Base-by-base conservation (phyloP, 345 rosid genomes). In the Brassica carinata region DNA sequence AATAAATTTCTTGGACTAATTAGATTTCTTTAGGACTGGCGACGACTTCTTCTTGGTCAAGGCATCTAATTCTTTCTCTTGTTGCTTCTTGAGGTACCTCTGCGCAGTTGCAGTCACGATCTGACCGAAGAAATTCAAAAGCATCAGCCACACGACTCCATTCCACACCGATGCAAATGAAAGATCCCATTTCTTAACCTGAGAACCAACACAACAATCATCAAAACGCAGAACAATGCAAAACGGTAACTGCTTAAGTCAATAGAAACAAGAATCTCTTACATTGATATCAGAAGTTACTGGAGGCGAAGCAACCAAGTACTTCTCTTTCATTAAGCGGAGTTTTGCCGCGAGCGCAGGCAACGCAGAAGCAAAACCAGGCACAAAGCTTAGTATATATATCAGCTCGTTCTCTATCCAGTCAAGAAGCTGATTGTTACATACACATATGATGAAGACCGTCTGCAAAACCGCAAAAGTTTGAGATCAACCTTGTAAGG, bases 111-210 rank as follows among this genome's bases (percentile, higher is more conserved):
- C 84, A 43, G 86, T 93, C 84, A 96, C 89, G 30, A 92, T 90
- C 89, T 87, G 94, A 31, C 87, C 72, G 79, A 89, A 90, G 90
- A 93, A 96, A 85, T 92, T 93, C 72, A 96, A 36, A 68, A 96
- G 97, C 97, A 96, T 91, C 68, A 96, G 96, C 98, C 97, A 96
- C 27, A 96, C 98, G 4, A 92, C 65, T 4, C 96, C 87, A 79
- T 90, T 93, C 99, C 99, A 96, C 71, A 92, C 62, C 4, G 91
- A 83, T 18, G 97, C 85, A 75, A 92, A 86, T 2, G 99, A 96
- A 53, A 96, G 81, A 73, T 88, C 94, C 97, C 97, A 93, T 70
- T 88, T 91, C 66, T 91, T 91, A 34, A 77, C 94, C 98, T 90
- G 90, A 48, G 57, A 65, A 34, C 74, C 71, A 77, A 58, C 27